These are phyloP conservation scores for Carex cristatella DNA, from an alignment of 176 grass and related monocot species.

Conservation along the genomic window DNA sequence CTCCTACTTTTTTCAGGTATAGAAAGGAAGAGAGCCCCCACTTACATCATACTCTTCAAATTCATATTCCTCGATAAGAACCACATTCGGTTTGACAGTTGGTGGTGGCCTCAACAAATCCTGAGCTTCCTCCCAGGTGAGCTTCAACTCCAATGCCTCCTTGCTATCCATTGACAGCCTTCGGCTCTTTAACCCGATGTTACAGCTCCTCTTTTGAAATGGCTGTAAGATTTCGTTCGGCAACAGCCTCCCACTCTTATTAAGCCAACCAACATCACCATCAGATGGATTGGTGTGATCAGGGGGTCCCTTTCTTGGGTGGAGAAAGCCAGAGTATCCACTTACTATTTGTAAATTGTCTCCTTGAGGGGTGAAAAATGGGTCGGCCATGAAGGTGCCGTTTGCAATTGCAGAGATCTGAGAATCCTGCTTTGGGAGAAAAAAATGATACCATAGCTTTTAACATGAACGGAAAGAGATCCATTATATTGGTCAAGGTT, in stretches of 20 bases:
- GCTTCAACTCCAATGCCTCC: constrained; percentile 85
- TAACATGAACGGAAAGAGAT: not conserved
- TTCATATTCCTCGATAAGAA: constrained; percentile 91
- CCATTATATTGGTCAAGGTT: not conserved
- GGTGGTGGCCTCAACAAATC: constrained; percentile 93
- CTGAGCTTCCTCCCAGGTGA: constrained; percentile 95
- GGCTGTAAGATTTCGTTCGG: constrained; percentile 61
- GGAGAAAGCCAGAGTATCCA: constrained; percentile 82
- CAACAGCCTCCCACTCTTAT: constrained; percentile 43
- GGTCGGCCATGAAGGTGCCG: constrained; percentile 60
- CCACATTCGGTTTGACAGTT: constrained; percentile 67
- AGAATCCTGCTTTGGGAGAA: constrained; percentile 56
- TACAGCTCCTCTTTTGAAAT: constrained; percentile 76
- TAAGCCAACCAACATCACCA: constrained; percentile 50
- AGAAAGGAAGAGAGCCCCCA: not conserved
- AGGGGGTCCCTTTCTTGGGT: constrained; percentile 55
- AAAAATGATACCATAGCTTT: constrained; percentile 30
- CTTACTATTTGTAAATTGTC: constrained; percentile 69
- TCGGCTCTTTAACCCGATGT: constrained; percentile 80
- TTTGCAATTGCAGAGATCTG: constrained; percentile 98
- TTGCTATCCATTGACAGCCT: constrained; percentile 79
- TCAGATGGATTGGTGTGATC: constrained; percentile 60
- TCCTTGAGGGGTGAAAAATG: constrained; percentile 58
- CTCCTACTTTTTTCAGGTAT: not conserved
- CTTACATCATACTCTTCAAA: constrained; percentile 99